A percentile compares a stretch with the other conserved stretches of the same genome.
phyloP scores from a whole-genome alignment of 2,329 filamentous ascomycete species.

The Parastagonospora nodorum region DNA sequence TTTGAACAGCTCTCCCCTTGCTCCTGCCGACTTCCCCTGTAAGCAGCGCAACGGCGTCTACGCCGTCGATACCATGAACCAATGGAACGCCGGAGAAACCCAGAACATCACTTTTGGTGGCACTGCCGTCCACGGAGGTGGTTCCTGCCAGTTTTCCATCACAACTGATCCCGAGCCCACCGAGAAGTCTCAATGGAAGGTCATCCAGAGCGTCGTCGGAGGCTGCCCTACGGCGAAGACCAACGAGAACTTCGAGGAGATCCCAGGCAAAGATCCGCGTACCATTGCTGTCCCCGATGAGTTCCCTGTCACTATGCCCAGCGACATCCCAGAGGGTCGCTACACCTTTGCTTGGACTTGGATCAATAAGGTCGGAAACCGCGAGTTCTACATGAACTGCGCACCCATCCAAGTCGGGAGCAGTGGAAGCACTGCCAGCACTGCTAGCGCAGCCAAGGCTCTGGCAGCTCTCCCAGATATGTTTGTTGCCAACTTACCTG shows the following conservation, averaged over 20 bases:
- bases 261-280: no score
- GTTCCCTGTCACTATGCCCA: slow-evolving; percentile 75
- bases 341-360: slow-evolving; percentile 91
- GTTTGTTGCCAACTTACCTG: slow-evolving; percentile 72
- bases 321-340: slow-evolving; percentile 71
- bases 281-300: slow-evolving; percentile 59
- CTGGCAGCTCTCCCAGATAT: slow-evolving; percentile 71
- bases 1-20: slow-evolving; percentile 69
- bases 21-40: slow-evolving; percentile 76
- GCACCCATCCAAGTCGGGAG: slow-evolving; percentile 71
- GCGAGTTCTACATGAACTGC: slow-evolving; percentile 99
- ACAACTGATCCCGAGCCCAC: slow-evolving; percentile 75
- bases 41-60: slow-evolving; percentile 63
- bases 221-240: slow-evolving; percentile 72
- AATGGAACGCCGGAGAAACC: slow-evolving; percentile 60
- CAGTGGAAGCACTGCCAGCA: no score
- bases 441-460: slow-evolving; percentile 23
- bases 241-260: no score
- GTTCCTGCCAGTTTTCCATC: slow-evolving; percentile 87
- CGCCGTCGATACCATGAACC: slow-evolving; percentile 62
- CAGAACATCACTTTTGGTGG: slow-evolving; percentile 32
- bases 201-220: slow-evolving; percentile 85
- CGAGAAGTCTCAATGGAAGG: slow-evolving; percentile 72
- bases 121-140: slow-evolving; percentile 81
- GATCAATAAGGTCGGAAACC: slow-evolving; percentile 91